phyloP scores from a whole-genome alignment of 2,329 filamentous ascomycete species.

The Trichoderma semiorbis region DNA sequence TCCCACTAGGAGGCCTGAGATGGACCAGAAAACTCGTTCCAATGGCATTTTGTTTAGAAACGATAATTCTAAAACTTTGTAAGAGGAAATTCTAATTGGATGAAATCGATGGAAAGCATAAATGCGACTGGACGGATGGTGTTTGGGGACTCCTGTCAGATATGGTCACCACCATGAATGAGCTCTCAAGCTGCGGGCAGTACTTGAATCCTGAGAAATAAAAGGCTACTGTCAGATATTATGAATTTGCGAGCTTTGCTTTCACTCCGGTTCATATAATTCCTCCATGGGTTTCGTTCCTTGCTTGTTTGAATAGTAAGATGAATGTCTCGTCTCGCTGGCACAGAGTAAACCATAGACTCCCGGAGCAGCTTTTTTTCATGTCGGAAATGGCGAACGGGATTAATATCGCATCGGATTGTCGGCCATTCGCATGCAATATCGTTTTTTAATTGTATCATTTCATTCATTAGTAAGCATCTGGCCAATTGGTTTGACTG shows the following conservation, averaged over 20 bases:
- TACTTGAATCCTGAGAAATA: background rate
- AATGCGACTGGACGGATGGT: background rate
- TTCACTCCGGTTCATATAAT: background rate
- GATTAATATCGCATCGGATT: background rate
- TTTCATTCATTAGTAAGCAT: background rate
- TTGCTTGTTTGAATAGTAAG: background rate
- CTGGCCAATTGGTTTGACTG: background rate
- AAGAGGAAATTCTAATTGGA: background rate
- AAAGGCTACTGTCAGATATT: background rate
- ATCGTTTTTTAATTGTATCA: background rate
- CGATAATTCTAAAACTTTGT: background rate
- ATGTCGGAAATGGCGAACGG: background rate
- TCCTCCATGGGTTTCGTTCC: background rate
- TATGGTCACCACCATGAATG: background rate
- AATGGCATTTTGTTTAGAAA: background rate
- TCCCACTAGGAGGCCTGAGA: background rate
- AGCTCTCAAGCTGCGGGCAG: background rate
- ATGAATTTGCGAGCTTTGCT: accelerated
- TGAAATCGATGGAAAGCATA: background rate
- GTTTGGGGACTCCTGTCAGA: background rate
- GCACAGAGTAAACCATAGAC: background rate
- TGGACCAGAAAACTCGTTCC: background rate
- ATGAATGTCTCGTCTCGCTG: background rate
- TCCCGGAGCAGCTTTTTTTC: background rate
- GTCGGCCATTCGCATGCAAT: background rate